Evolutionary conservation across 129 eudicot species (phyloP), one percentile per base, ranked within the genome.

Genomic region (Saposhnikovia divaricata): DNA sequence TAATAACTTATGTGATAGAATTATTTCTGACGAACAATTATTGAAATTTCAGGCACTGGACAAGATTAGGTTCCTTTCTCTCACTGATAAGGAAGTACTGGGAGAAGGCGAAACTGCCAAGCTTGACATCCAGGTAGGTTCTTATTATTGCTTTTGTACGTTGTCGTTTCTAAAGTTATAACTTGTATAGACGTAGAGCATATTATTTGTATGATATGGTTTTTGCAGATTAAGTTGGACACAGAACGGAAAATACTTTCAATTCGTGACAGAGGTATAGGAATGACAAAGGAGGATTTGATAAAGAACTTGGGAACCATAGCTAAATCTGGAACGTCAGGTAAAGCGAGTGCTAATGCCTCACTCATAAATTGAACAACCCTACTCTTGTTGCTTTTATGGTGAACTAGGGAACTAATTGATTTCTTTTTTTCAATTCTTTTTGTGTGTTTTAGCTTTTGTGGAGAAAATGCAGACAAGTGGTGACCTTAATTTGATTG

Each of bases 321-420:
- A 75, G 99, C 99, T 53, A 95, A 95, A 77, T 95, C 99, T 77
- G 97, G 99, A 88, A 95, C 99, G 87, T 95, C 99, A 87, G 98
- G 97, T 95, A 84, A 70, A 45, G 8, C 43, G 4, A 42, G 43
- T 73, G 55, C 76, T 51, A 48, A 45, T 50, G 23, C 39, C 9
- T 42, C 28, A 46, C 66, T 74, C 65, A 44, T 47, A 69, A 14
- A 27, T 31, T 74, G 2, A 53, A 28, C 38, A 47, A 44, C 16
- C 5, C 50, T 50, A 42, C 65, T 43, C 23, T 43, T 74, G 59
- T 77, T 72, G 75, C 50, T 42, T 23, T 11, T 44, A n/a, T 12
- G 31, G n/a, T 63, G 28, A 78, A 77, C 47, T 34, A 23, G 27
- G 43, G 16, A 50, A 42, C 78, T 75, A 13, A 76, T 80, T 78